Percentiles rank a stretch among this genome's conserved stretches.
phyloP scores from a whole-genome alignment of 306 rosid species.

The Corylus heterophylla region DNA sequence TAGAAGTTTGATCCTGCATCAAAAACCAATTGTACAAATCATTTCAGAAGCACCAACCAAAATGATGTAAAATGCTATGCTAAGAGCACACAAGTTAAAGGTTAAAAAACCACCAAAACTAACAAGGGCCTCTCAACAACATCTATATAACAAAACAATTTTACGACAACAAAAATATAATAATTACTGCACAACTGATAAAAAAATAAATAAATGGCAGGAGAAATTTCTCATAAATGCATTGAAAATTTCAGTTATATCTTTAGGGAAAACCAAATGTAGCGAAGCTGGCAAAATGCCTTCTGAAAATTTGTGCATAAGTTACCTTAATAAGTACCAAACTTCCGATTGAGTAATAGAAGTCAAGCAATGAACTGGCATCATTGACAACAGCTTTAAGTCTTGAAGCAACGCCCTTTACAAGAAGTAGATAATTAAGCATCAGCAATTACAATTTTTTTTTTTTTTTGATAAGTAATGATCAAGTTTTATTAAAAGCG shows the following conservation, averaged over 20 bases:
- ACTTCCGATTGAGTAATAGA: conserved; percentile 73
- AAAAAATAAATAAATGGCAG: not conserved
- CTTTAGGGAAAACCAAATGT: not conserved
- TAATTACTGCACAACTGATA: not conserved
- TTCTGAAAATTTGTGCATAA: not conserved
- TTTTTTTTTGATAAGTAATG: too few relatives aligned
- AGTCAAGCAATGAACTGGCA: conserved; percentile 70
- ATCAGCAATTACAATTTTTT: conserved; percentile 8
- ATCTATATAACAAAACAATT: not conserved
- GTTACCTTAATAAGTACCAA: conserved; percentile 80
- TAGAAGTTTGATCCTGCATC: conserved; percentile 68
- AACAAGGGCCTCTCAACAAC: not conserved
- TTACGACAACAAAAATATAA: not conserved
- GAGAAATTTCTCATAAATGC: not conserved
- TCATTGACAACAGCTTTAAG: conserved; percentile 58
- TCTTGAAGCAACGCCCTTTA: conserved; percentile 60
- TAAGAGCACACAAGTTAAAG: conserved; percentile 1
- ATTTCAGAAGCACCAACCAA: conserved; percentile 28
- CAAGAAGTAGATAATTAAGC: conserved; percentile 27
- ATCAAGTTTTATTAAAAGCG: too few relatives aligned
- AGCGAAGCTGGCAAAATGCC: not conserved
- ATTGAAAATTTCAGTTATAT: not conserved
- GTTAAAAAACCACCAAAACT: not conserved
- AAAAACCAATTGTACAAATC: conserved; percentile 5
- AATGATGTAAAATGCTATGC: conserved; percentile 14